A percentile compares a stretch with the other conserved stretches of the same genome.
phyloP scores from a whole-genome alignment of 177 flowering plant species.

The Tripterygium wilfordii region DNA sequence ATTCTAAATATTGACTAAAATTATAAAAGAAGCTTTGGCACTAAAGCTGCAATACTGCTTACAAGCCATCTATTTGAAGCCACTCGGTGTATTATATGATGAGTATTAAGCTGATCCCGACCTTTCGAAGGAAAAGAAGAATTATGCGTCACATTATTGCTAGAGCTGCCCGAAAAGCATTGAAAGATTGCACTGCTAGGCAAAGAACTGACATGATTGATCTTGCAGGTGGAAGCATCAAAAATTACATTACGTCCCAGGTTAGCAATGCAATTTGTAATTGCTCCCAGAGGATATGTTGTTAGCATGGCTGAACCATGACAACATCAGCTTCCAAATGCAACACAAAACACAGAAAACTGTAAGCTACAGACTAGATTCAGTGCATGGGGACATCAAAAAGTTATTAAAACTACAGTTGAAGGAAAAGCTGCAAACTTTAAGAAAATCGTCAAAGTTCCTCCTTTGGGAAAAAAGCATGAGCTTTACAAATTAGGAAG shows the following conservation, averaged over 20 bases:
- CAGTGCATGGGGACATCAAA: no score
- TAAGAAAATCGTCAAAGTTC: no score
- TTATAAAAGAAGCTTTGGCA: neutral
- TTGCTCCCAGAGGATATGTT: slow-evolving; percentile 27
- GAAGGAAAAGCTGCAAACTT: no score
- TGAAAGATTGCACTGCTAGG: slow-evolving; percentile 9
- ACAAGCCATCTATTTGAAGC: slow-evolving; percentile 52
- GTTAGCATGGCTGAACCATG: slow-evolving; percentile 60
- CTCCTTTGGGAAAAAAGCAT: no score
- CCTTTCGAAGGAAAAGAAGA: slow-evolving; percentile 25
- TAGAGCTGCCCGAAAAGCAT: slow-evolving; percentile 8
- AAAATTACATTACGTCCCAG: slow-evolving; percentile 19
- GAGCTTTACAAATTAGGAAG: no score
- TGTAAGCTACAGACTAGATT: neutral
- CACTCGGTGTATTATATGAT: slow-evolving; percentile 19
- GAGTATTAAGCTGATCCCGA: slow-evolving; percentile 11
- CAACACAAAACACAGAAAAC: slow-evolving; percentile 2
- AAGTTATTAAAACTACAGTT: no score
- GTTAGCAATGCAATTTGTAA: slow-evolving; percentile 19
- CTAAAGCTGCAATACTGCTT: slow-evolving; percentile 7
- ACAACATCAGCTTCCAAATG: slow-evolving; percentile 20
- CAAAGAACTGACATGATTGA: slow-evolving; percentile 24
- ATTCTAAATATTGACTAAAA: neutral
- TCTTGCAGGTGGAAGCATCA: slow-evolving; percentile 22
- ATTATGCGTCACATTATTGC: slow-evolving; percentile 17